Percentiles rank a stretch among this genome's conserved stretches.
These are phyloP conservation scores for Amanita inopinata DNA, from an alignment of 768 basidiomycete species.

Conservation along the genomic window DNA sequence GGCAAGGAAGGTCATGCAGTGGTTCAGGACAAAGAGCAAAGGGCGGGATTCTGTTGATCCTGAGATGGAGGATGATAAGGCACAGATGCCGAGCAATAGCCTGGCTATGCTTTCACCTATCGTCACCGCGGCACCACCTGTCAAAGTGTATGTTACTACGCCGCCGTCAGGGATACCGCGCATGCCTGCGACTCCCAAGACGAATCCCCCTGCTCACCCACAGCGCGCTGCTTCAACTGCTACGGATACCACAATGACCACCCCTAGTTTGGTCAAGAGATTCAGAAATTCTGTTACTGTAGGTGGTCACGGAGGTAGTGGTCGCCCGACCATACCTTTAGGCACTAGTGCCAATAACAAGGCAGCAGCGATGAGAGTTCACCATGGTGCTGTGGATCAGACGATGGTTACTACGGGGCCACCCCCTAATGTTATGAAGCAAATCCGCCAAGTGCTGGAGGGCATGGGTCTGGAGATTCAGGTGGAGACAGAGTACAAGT, in stretches of 20 bases:
- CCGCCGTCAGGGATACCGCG: constrained; percentile 19
- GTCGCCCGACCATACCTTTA: constrained; percentile 18
- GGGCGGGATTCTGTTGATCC: constrained; percentile 29
- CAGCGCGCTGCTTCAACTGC: constrained; percentile 35
- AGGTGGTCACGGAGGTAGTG: constrained; percentile 19
- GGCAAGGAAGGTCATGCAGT: constrained; percentile 95
- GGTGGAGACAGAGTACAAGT: constrained; percentile 85
- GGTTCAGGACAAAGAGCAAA: constrained; percentile 81
- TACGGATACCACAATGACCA: constrained; percentile 31
- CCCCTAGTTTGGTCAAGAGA: constrained; percentile 34
- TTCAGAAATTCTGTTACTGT: constrained; percentile 43
- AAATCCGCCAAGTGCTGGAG: constrained; percentile 69
- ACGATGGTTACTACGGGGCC: constrained; percentile 76
- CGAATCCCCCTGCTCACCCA: constrained; percentile 23
- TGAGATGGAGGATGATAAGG: constrained; percentile 16
- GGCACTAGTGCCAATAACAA: constrained; percentile 20
- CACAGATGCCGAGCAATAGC: neutral
- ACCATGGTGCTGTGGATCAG: constrained; percentile 90
- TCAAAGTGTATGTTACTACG: constrained; percentile 32
- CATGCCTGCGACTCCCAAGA: constrained; percentile 15
- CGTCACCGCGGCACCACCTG: constrained; percentile 16
- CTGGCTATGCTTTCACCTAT: neutral
- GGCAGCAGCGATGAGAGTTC: constrained; percentile 58
- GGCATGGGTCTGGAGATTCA: constrained; percentile 89
- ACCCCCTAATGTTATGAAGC: constrained; percentile 83